A percentile compares a stretch with the other conserved stretches of the same genome.
phyloP scores from a whole-genome alignment of 2,329 filamentous ascomycete genomes.

The Trichoderma cornu-damae region DNA sequence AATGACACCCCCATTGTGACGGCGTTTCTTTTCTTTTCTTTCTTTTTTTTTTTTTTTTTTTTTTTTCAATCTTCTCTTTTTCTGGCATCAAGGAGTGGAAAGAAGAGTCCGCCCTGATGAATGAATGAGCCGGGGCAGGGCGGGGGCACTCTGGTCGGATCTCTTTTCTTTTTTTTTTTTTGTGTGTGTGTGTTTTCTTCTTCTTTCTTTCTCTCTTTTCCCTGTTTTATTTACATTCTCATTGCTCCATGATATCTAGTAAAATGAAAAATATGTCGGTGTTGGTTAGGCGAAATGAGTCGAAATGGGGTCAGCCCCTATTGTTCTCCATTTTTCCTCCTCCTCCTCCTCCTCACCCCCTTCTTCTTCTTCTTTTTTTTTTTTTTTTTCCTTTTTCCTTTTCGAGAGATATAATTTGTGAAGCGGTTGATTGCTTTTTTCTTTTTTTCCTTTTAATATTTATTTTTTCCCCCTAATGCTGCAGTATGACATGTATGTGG shows the following conservation, averaged over 20 bases:
- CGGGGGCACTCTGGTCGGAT: neutral
- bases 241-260: neutral
- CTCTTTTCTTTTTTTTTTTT: neutral
- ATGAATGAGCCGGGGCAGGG: neutral
- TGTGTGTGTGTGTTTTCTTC: no score
- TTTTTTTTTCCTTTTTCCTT: neutral
- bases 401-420: neutral
- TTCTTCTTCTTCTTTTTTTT: neutral
- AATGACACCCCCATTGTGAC: neutral
- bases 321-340: no score
- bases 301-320: neutral
- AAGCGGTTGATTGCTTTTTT: neutral
- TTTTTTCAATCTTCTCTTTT: neutral
- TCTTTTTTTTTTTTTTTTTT: no score
- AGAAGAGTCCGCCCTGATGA: neutral
- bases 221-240: neutral
- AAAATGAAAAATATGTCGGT: conserved; percentile 8
- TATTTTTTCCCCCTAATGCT: no score
- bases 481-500: no score
- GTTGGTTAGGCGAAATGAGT: conserved; percentile 13
- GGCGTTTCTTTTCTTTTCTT: conserved; percentile 13
- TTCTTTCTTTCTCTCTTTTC: neutral
- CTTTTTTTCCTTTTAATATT: no score
- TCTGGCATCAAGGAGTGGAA: neutral
- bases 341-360: no score